Conservation (phyloP, 1,284 basidiomycete species). For the Porodaedalea pini region DNA sequence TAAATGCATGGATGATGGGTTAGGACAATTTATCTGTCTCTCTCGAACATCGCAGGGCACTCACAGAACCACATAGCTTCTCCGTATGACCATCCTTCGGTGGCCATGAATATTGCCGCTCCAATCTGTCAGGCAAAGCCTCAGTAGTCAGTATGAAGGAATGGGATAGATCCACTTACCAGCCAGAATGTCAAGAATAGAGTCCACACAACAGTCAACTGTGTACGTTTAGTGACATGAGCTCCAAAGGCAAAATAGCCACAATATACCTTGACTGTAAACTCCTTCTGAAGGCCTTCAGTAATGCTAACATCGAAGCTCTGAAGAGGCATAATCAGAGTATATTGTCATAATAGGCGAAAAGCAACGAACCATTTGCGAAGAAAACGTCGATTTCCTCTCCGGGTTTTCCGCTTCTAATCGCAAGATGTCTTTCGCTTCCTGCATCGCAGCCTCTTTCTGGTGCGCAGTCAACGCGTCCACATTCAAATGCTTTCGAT, state of each 20-base stretch:
- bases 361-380: background rate
- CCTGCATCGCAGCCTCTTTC: constrained; percentile 13
- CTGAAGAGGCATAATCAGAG: background rate
- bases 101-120: constrained; percentile 49
- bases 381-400: background rate
- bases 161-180: constrained; percentile 31
- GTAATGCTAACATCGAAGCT: background rate
- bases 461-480: constrained; percentile 22
- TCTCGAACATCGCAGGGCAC: constrained; percentile 27
- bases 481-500: constrained; percentile 22
- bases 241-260: background rate
- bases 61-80: constrained; percentile 69
- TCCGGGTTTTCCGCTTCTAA: background rate
- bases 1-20: constrained; percentile 22
- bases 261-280: constrained; percentile 41
- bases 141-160: background rate
- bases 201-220: constrained; percentile 42
- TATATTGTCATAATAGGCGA: too few species aligned
- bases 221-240: background rate
- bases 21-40: constrained; percentile 24
- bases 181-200: constrained; percentile 59
- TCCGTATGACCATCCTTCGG: constrained; percentile 51
- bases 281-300: constrained; percentile 34
- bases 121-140: constrained; percentile 38
- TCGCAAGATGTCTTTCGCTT: constrained; percentile 14